Evolutionary conservation across 2,329 filamentous ascomycete genomes (phyloP), one percentile per base, ranked within the genome.

Genomic region (Alternaria brassicicola): DNA sequence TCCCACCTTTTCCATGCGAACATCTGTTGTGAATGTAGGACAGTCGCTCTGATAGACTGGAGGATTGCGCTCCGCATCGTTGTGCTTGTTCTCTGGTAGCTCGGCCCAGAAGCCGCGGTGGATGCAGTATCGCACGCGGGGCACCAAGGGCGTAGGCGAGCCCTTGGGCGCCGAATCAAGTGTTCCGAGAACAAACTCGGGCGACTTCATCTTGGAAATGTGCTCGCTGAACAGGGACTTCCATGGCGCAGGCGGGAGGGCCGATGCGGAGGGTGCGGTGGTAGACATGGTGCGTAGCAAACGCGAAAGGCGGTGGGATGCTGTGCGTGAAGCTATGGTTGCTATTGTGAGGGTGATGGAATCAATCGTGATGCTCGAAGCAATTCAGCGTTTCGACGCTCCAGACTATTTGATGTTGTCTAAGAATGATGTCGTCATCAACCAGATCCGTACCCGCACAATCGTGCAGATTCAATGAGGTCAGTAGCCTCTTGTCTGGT

Each of bases 1-100:
- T 3, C 82, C 81, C 0, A 90, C 82, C 81, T 98, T 98, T 59
- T 88, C 85, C 92, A 96, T 97, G 43, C 94, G 86, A 8, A 86
- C 86, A 76, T 98, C 95, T 0, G 93, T 97, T 1, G 94, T 97
- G 71, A 97, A 89, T 1, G 90, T 89, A 3, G 90, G 85, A 67
- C 94, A 80, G 65, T 98, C 93, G 67, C 87, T 92, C 70, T 90
- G 88, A 73, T 86, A 97, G 1, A 86, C 78, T 6, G 79, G 66
- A 4, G 90, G 88, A 76, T 97, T 97, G 62, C 83, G 82, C 62
- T 87, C 83, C 3, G 91, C 89, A 31, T 86, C 80, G 77, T 95
- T 94, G 76, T 88, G 87, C 41, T 87, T 85, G 78, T 93, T 91
- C 51, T 82, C 82, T 4, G 89, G 88, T 1, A 96, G 81, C 54